Evolutionary conservation across 2,329 filamentous ascomycete species (phyloP).

Genomic region (Aphanocladium album): DNA sequence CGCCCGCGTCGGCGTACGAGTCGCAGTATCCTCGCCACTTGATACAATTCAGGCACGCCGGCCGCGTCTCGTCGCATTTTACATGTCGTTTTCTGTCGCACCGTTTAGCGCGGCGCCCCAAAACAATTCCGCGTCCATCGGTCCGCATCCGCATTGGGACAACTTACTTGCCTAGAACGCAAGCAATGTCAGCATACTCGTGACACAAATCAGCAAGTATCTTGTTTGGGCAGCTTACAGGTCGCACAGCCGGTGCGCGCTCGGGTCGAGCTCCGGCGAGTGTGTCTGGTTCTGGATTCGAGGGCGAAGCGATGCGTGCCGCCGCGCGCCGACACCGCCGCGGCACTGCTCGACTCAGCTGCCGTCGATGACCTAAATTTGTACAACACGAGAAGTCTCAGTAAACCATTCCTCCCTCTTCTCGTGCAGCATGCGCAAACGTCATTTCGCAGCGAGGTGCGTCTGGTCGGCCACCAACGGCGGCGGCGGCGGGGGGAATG

Average conservation of each 20-base stretch:
- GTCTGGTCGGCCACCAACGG: no score
- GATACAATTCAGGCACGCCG: constrained; percentile 36
- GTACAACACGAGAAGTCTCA: background rate
- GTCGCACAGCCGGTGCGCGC: constrained; percentile 34
- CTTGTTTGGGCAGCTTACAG: constrained; percentile 22
- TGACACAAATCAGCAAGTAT: background rate
- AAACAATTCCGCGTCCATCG: no score
- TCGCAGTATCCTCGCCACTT: constrained; percentile 38
- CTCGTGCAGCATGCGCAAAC: background rate
- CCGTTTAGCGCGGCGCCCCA: background rate
- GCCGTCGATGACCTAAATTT: background rate
- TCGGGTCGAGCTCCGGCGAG: constrained; percentile 32
- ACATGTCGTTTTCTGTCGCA: constrained; percentile 36
- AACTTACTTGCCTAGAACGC: constrained; percentile 17
- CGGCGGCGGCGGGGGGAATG: background rate
- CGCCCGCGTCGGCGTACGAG: constrained; percentile 24
- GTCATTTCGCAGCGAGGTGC: background rate
- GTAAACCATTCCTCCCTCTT: background rate
- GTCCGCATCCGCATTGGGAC: no score
- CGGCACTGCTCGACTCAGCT: background rate
- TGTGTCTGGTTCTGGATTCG: constrained; percentile 32
- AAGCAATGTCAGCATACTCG: background rate
- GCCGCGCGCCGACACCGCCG: constrained; percentile 19
- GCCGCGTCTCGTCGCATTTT: constrained; percentile 38
- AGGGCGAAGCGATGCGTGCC: constrained; percentile 34